A percentile compares a stretch with the other conserved stretches of the same genome.
Evolutionary conservation across 2,329 filamentous ascomycete genomes (phyloP).

Genomic region (Emmonsiellopsis sp.): DNA sequence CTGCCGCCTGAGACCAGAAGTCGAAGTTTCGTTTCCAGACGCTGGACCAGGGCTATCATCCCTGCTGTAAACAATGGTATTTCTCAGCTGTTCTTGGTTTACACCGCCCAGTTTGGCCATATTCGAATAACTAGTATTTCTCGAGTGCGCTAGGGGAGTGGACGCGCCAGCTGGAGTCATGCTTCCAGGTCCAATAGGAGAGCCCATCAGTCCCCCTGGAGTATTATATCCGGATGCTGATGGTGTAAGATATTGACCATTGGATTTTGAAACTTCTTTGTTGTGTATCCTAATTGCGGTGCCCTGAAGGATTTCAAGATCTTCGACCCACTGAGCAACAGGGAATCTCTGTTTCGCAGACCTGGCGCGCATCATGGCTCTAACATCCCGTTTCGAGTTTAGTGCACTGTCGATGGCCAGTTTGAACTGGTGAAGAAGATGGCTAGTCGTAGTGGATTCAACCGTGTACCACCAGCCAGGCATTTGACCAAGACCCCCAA

Average conservation of each 20-base stretch:
- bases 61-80: constrained; percentile 16
- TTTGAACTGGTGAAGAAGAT: constrained; percentile 58
- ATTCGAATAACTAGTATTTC: not conserved
- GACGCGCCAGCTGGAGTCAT: not conserved
- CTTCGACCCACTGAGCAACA: constrained; percentile 58
- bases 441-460: constrained; percentile 54
- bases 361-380: constrained; percentile 55
- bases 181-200: constrained; percentile 2
- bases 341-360: constrained; percentile 59
- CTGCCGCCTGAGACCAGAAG: constrained; percentile 26
- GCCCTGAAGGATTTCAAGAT: constrained; percentile 53
- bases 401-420: constrained; percentile 54
- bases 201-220: not conserved
- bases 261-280: constrained; percentile 25
- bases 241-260: not conserved
- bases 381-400: constrained; percentile 46
- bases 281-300: constrained; percentile 51
- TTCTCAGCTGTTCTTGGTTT: not conserved
- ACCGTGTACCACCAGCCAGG: constrained; percentile 64
- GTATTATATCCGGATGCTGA: not conserved
- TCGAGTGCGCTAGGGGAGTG: not conserved
- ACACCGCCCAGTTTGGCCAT: not conserved
- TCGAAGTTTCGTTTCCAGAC: constrained; percentile 19
- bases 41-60: constrained; percentile 23
- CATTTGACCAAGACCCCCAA: constrained; percentile 62